Percentiles rank a stretch among this genome's conserved stretches.
Conservation (phyloP, 768 basidiomycete species). For the Holtermannia corniformis region DNA sequence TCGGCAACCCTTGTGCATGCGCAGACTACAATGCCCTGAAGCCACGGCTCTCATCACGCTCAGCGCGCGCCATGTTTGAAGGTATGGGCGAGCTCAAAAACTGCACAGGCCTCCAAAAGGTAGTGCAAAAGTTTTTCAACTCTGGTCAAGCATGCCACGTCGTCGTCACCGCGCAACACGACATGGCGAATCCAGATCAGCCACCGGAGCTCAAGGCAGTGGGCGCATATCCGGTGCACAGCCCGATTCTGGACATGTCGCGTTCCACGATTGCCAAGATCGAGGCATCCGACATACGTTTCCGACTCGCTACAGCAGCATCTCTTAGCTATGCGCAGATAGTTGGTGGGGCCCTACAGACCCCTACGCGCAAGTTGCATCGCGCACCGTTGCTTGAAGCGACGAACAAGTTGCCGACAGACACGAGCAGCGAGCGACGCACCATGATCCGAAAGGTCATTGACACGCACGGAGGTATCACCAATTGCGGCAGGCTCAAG, state of each 20-base stretch:
- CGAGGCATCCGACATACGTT: not conserved
- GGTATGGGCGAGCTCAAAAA: not conserved
- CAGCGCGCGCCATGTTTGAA: not conserved
- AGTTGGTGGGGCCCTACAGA: not conserved
- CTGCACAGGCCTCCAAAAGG: not conserved
- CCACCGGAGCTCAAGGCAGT: not conserved
- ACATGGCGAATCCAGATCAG: not conserved
- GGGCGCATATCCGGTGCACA: not conserved
- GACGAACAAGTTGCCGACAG: not conserved
- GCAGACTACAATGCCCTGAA: not conserved
- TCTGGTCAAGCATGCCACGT: not conserved
- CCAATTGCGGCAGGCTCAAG: not conserved
- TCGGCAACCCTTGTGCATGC: not conserved
- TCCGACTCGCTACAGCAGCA: not conserved
- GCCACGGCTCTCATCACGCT: not conserved
- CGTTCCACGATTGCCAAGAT: not conserved
- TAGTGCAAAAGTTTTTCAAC: not conserved
- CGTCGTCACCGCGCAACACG: not conserved
- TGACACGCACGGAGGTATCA: not conserved
- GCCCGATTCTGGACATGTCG: not conserved
- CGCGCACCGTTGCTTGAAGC: not conserved
- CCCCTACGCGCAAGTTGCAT: not conserved
- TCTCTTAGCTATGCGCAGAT: not conserved
- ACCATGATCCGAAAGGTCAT: not conserved
- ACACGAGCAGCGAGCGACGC: not conserved